Evolutionary conservation across 768 basidiomycete species (phyloP).

Genomic region (Suillus luteus): DNA sequence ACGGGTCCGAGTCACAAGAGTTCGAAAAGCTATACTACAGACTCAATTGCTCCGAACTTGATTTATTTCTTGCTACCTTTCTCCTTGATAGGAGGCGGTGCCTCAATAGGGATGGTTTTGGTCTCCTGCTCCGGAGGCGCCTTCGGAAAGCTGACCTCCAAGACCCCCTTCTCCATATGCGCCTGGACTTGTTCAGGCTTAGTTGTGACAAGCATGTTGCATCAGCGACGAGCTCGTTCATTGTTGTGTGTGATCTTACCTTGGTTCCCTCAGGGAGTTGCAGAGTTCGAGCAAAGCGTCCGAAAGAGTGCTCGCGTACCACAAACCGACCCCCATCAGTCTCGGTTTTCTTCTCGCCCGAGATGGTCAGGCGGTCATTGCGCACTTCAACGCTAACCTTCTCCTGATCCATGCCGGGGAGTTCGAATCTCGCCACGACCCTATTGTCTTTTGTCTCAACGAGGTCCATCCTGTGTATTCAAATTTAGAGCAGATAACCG

Average conservation of each 20-base stretch:
- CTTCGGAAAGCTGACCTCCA: background rate
- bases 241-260: constrained; percentile 27
- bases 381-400: constrained; percentile 49
- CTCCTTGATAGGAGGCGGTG: background rate
- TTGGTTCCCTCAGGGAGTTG: constrained; percentile 50
- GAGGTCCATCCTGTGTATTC: constrained; percentile 43
- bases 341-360: constrained; percentile 41
- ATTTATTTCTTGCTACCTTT: background rate
- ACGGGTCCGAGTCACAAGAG: background rate
- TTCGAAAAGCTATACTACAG: background rate
- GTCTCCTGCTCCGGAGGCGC: background rate
- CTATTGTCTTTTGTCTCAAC: constrained; percentile 44
- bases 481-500: background rate
- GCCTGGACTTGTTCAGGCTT: background rate
- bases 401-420: constrained; percentile 55
- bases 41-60: background rate
- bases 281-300: constrained; percentile 48
- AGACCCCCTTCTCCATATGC: background rate
- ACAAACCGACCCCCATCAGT: constrained; percentile 41
- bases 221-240: background rate
- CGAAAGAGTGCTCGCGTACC: constrained; percentile 46
- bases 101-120: background rate
- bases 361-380: constrained; percentile 48
- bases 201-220: background rate
- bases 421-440: constrained; percentile 55